Conservation (phyloP, 495 filamentous ascomycete genomes). For the Xylaria nigripes region DNA sequence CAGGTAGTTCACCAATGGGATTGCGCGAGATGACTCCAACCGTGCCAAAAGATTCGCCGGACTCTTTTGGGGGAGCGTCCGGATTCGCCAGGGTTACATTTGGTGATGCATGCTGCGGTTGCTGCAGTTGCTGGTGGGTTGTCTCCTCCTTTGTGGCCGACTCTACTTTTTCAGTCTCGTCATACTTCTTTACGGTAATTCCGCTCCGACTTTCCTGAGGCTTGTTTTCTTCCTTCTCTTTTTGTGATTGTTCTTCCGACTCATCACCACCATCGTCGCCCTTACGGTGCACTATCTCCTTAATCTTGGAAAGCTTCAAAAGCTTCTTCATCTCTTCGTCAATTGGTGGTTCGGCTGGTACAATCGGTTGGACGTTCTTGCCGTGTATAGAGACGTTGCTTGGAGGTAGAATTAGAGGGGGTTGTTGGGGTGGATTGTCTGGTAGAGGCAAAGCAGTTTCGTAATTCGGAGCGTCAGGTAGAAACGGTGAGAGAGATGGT, state of each 20-base stretch:
- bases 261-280: not conserved
- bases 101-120: not conserved
- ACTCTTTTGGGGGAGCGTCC: constrained; percentile 17
- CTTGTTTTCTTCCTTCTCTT: not conserved
- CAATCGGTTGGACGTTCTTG: constrained; percentile 20
- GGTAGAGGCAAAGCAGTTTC: constrained; percentile 7
- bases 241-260: not conserved
- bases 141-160: not conserved
- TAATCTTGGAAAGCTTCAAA: constrained; percentile 8
- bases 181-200: not conserved
- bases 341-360: constrained; percentile 11
- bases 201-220: not conserved
- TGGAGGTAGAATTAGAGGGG: constrained; percentile 15
- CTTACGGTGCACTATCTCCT: constrained; percentile 8
- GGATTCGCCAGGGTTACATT: not conserved
- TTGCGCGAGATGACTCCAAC: constrained; percentile 11
- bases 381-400: constrained; percentile 21
- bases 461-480: not conserved
- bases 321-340: constrained; percentile 18
- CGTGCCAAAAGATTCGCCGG: constrained; percentile 4
- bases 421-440: constrained; percentile 1
- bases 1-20: constrained; percentile 8
- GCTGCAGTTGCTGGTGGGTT: not conserved
- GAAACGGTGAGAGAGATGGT: no score
- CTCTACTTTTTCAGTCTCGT: not conserved